phyloP scores from a whole-genome alignment of 2,329 filamentous ascomycete genomes.

The Hypoxylon sp. region DNA sequence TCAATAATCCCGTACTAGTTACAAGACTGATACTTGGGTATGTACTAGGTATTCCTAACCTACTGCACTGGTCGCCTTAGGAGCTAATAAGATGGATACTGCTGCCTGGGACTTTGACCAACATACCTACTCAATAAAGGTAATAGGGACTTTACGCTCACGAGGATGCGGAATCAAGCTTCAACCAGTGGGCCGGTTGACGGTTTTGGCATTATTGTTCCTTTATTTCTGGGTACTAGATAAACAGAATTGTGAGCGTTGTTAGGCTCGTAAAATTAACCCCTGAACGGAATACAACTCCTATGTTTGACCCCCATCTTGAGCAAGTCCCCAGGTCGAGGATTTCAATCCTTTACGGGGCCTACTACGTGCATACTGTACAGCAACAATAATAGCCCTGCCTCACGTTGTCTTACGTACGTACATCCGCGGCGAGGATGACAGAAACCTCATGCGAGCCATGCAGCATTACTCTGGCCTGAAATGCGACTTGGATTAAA shows the following conservation, averaged over 20 bases:
- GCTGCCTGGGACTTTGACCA: background rate
- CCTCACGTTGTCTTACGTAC: conserved; percentile 18
- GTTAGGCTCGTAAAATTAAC: background rate
- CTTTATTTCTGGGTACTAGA: conserved; percentile 6
- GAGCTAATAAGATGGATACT: background rate
- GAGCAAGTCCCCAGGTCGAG: conserved; percentile 21
- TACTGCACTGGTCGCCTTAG: background rate
- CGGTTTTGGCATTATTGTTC: background rate
- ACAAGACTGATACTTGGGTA: background rate
- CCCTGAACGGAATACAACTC: background rate
- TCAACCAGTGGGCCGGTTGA: background rate
- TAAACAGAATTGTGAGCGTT: background rate
- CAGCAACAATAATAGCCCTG: conserved; percentile 3
- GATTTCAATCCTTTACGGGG: conserved; percentile 29
- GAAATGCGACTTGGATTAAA: background rate
- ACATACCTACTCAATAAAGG: conserved; percentile 1
- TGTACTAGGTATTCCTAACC: background rate
- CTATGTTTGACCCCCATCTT: conserved; percentile 5
- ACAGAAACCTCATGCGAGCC: conserved; percentile 13
- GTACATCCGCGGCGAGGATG: conserved; percentile 10
- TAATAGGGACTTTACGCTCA: conserved; percentile 9
- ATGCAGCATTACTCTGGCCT: conserved; percentile 13
- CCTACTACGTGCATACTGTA: conserved; percentile 1
- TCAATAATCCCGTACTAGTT: background rate
- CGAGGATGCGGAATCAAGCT: conserved; percentile 2